A percentile compares a stretch with the other conserved stretches of the same genome.
Conservation (phyloP, 306 rosid species). For the Oemleria cerasiformis region DNA sequence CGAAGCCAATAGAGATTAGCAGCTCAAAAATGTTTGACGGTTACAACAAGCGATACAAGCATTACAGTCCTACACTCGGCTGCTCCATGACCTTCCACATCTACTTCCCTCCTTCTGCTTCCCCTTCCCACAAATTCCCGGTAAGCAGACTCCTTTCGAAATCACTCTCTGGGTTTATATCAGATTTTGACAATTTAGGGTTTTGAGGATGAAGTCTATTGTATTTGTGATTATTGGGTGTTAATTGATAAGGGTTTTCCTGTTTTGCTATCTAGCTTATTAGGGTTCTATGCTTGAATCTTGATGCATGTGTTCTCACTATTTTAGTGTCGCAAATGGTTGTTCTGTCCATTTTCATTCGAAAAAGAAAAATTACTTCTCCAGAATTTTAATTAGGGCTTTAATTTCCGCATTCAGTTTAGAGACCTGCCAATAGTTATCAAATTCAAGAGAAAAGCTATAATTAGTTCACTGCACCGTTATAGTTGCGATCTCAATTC, state of each 20-base stretch:
- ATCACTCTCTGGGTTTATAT: constrained; percentile 8
- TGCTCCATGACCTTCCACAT: constrained; percentile 90
- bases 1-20: constrained; percentile 58
- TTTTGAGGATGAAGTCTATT: background rate
- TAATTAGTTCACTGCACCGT: background rate
- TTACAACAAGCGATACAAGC: constrained; percentile 77
- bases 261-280: too few species aligned
- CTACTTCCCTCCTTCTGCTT: constrained; percentile 74
- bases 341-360: too few species aligned
- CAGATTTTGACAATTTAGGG: background rate
- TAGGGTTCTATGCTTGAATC: too few species aligned
- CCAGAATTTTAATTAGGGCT: too few species aligned
- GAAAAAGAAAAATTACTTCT: too few species aligned
- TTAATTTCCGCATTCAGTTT: background rate
- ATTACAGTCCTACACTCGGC: constrained; percentile 77
- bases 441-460: background rate
- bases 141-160: constrained; percentile 42
- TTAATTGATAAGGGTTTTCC: background rate
- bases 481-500: background rate
- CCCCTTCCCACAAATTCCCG: constrained; percentile 62
- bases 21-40: constrained; percentile 85
- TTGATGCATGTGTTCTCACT: too few species aligned
- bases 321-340: too few species aligned
- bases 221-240: background rate
- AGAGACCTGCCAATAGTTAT: background rate